Base-by-base conservation (phyloP, 768 basidiomycete genomes). In the Suillus fuscotomentosus region DNA sequence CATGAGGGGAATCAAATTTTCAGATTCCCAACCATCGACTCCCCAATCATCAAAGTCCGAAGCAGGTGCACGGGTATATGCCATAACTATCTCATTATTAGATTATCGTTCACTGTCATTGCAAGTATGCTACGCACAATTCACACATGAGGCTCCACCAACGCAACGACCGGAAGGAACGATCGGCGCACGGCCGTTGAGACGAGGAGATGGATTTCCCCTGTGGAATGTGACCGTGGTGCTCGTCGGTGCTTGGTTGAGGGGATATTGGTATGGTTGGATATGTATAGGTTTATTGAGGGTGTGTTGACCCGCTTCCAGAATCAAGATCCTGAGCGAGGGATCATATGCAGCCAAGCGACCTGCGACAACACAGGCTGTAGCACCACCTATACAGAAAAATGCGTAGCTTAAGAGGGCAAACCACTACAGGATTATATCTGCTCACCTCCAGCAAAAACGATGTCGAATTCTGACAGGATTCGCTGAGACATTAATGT, bases 1-100 rank as follows among this genome's bases (percentile, higher is more conserved):
- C 36, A 75, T 61, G 8, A 73, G 50, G 20, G 74, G 71, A 17
- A 75, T 64, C 10, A 75, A 45, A 42, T 72, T 63, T 41, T 70
- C 68, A 5, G 74, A 72, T 17, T 67, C 68, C 75, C 75, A 76
- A 3, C 75, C 75, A 11, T 60, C 10, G 24, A 9, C 61, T 65
- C 68, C 69, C 76, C 73, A 77, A 43, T 72, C 73, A 66, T 77
- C 76, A 62, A 84, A 88, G 68, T 89, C 88, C 0, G 86, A 88
- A 4, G 86, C 70, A 27, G 83, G 72, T 10, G 85, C 81, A 34
- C 88, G 82, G 1, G 81, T 85, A 69, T 88, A 88, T 80, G 86
- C 83, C 69, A 79, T 76, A 66, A 75, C 79, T 74, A 41, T 63
- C 22, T 1, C 63, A 57, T 10, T 61, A 38, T 7, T 67, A 61